Percentiles rank a stretch among this genome's conserved stretches.
Conservation (phyloP, 2,329 filamentous ascomycete species). For the Knufia petricola region DNA sequence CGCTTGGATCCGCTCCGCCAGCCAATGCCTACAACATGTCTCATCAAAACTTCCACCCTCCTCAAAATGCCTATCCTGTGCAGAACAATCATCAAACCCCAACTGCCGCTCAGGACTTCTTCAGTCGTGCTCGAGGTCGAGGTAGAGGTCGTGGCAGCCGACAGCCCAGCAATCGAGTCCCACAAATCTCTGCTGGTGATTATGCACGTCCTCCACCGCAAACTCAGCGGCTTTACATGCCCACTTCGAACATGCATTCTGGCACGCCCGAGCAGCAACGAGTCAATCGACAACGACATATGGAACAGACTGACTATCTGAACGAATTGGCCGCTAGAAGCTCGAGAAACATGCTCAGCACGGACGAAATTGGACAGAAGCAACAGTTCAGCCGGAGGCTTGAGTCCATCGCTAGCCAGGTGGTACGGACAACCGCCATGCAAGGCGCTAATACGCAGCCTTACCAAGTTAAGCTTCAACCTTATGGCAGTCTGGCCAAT, state of each 20-base stretch:
- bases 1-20: not conserved
- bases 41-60: not conserved
- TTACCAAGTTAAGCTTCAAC: conserved; percentile 59
- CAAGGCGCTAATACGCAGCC: conserved; percentile 37
- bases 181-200: not conserved
- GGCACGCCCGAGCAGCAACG: conserved; percentile 14
- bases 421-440: conserved; percentile 38
- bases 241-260: conserved; percentile 10
- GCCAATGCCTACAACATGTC: not conserved
- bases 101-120: conserved; percentile 8
- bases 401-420: conserved; percentile 52
- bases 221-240: conserved; percentile 13
- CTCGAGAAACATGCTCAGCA: conserved; percentile 14
- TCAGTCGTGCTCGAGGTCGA: conserved; percentile 5
- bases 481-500: conserved; percentile 73
- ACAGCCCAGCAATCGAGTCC: not conserved
- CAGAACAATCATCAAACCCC: not conserved
- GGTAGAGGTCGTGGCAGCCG: conserved; percentile 1
- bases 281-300: conserved; percentile 11
- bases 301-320: conserved; percentile 22
- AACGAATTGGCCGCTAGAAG: conserved; percentile 12
- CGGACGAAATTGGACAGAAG: conserved; percentile 56
- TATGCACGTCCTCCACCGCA: conserved; percentile 12
- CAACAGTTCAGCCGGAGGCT: conserved; percentile 58
- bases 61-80: not conserved